Evolutionary conservation across 2,329 filamentous ascomycete genomes (phyloP).

Genomic region (Trematosphaeria pertusa): DNA sequence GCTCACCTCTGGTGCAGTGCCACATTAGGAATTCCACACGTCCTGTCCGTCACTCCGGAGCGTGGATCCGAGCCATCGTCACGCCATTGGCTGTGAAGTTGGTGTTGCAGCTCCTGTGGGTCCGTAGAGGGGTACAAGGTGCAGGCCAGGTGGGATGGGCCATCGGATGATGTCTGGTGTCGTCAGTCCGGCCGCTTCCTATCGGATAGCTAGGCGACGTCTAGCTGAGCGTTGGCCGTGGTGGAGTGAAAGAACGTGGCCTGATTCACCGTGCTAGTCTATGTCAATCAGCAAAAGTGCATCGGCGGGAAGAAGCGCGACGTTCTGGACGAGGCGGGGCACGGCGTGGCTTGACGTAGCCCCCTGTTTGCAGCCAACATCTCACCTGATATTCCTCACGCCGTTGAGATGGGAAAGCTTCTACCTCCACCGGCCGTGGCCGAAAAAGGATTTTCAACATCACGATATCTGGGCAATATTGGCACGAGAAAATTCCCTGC

Average conservation of each 20-base stretch:
- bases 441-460: neutral
- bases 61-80: slow-evolving; percentile 4
- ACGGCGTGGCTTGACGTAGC: neutral
- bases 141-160: slow-evolving; percentile 19
- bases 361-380: neutral
- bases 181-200: slow-evolving; percentile 9
- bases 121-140: slow-evolving; percentile 29
- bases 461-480: too few species aligned
- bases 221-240: slow-evolving; percentile 3
- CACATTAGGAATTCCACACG: too few species aligned
- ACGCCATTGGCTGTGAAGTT: slow-evolving; percentile 16
- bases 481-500: neutral
- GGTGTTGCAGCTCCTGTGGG: slow-evolving; percentile 21
- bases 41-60: slow-evolving; percentile 35
- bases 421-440: slow-evolving; percentile 9
- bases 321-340: slow-evolving; percentile 5
- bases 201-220: slow-evolving; percentile 35
- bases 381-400: slow-evolving; percentile 11
- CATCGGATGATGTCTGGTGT: slow-evolving; percentile 35
- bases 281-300: slow-evolving; percentile 10
- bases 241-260: slow-evolving; percentile 17
- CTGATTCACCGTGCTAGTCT: slow-evolving; percentile 18
- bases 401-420: too few species aligned
- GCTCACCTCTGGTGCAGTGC: too few species aligned
- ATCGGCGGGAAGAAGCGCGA: too few species aligned